These are phyloP conservation scores for Amanita pallidorosea DNA, from an alignment of 768 basidiomycete species.

Conservation along the genomic window DNA sequence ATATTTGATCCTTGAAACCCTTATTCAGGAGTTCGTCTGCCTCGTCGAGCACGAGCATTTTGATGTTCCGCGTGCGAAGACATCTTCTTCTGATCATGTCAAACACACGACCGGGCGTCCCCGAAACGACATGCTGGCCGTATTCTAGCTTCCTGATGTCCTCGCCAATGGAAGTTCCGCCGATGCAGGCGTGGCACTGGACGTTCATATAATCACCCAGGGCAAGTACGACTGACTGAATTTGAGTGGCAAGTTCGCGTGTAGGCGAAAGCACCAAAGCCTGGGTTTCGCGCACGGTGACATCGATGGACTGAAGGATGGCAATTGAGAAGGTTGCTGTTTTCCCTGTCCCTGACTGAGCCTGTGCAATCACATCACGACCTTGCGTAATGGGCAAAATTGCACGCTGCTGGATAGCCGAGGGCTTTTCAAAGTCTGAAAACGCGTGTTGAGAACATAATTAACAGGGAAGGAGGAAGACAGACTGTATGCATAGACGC, in stretches of 20 bases:
- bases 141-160: conserved; percentile 96
- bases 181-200: conserved; percentile 97
- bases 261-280: conserved; percentile 95
- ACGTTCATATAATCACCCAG: conserved; percentile 99
- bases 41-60: conserved; percentile 92
- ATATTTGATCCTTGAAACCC: conserved; percentile 99
- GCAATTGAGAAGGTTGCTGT: conserved; percentile 98
- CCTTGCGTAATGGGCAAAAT: conserved; percentile 94
- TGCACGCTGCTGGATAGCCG: conserved; percentile 96
- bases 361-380: conserved; percentile 97
- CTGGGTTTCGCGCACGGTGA: conserved; percentile 88
- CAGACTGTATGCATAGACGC: conserved; percentile 96
- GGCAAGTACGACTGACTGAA: conserved; percentile 92
- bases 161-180: conserved; percentile 94
- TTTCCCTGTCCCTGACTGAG: conserved; percentile 99
- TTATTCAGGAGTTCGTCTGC: conserved; percentile 96
- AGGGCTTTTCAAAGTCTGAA: conserved; percentile 90
- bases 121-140: conserved; percentile 94
- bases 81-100: conserved; percentile 97
- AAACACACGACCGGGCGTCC: conserved; percentile 95
- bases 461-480: not conserved
- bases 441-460: not conserved
- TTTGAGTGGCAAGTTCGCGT: conserved; percentile 98
- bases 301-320: conserved; percentile 96
- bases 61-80: conserved; percentile 92